Evolutionary conservation across 1,284 basidiomycete genomes (phyloP).

Genomic region (Xerocomus amazonicus): DNA sequence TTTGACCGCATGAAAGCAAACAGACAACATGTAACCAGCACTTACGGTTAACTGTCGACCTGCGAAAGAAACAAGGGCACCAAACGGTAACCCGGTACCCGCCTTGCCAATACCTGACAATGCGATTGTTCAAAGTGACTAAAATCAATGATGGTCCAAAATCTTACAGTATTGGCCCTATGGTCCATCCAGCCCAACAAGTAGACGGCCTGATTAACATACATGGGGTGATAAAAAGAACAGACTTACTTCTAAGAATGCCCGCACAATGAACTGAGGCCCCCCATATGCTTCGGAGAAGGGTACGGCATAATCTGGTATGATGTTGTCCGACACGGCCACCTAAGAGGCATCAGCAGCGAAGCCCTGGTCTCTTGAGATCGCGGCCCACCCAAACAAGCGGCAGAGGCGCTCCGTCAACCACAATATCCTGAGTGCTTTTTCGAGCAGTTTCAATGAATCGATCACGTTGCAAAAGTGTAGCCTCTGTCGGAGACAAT

Average conservation of each 20-base stretch:
- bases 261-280: slow-evolving; percentile 30
- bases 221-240: neutral
- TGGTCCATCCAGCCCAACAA: neutral
- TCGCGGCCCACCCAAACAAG: slow-evolving; percentile 23
- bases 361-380: neutral
- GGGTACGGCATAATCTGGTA: slow-evolving; percentile 30
- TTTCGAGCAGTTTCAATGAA: slow-evolving; percentile 4
- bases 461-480: slow-evolving; percentile 1
- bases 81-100: slow-evolving; percentile 27
- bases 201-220: neutral
- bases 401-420: slow-evolving; percentile 24
- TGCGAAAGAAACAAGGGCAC: slow-evolving; percentile 23
- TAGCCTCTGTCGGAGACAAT: neutral
- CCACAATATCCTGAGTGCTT: slow-evolving; percentile 12
- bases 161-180: slow-evolving; percentile 30
- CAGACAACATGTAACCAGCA: neutral
- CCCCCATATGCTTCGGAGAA: slow-evolving; percentile 24
- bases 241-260: slow-evolving; percentile 21
- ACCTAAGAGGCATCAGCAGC: slow-evolving; percentile 14
- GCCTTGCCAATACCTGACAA: slow-evolving; percentile 27
- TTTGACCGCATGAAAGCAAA: neutral
- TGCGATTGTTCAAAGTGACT: neutral
- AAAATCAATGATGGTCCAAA: neutral
- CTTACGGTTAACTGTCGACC: slow-evolving; percentile 26
- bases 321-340: slow-evolving; percentile 28